Evolutionary conservation across 352 stramenopile genomes (phyloP).

Genomic region (Pythium apleroticum): DNA sequence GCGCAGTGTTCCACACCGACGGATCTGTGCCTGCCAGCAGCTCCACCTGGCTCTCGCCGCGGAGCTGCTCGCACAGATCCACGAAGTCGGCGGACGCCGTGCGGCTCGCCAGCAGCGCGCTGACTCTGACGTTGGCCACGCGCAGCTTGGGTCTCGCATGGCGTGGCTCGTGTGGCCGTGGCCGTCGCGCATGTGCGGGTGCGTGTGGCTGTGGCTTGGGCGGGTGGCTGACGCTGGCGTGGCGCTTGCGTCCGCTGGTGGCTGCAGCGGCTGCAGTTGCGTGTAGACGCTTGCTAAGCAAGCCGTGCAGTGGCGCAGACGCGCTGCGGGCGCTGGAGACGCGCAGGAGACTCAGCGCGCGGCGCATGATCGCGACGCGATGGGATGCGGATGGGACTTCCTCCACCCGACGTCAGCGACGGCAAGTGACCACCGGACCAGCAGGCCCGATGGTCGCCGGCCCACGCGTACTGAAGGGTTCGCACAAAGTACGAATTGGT

Average conservation of each 20-base stretch:
- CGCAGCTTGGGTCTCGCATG: conserved; percentile 20
- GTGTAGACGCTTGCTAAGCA: neutral
- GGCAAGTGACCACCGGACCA: neutral
- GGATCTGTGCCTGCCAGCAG: conserved; percentile 51
- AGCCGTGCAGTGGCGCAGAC: neutral
- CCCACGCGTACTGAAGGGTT: neutral
- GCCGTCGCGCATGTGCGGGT: neutral
- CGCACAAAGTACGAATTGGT: neutral
- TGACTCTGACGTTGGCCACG: conserved; percentile 36
- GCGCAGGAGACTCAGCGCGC: conserved; percentile 7
- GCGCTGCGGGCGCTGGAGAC: neutral
- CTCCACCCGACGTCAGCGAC: neutral
- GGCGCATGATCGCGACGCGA: conserved; percentile 8
- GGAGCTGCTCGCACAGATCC: conserved; percentile 36
- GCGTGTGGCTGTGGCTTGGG: neutral
- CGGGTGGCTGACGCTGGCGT: neutral
- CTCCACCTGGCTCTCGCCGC: conserved; percentile 37
- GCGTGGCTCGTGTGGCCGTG: neutral
- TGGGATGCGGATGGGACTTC: neutral
- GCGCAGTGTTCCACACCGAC: conserved; percentile 56
- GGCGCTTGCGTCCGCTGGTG: neutral
- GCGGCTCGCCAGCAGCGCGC: conserved; percentile 36
- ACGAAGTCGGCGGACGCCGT: conserved; percentile 37
- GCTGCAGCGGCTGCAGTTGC: neutral
- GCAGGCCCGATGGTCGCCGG: neutral